Conservation (phyloP, 1,139 yeast genomes). For the Hanseniaspora sp. region DNA sequence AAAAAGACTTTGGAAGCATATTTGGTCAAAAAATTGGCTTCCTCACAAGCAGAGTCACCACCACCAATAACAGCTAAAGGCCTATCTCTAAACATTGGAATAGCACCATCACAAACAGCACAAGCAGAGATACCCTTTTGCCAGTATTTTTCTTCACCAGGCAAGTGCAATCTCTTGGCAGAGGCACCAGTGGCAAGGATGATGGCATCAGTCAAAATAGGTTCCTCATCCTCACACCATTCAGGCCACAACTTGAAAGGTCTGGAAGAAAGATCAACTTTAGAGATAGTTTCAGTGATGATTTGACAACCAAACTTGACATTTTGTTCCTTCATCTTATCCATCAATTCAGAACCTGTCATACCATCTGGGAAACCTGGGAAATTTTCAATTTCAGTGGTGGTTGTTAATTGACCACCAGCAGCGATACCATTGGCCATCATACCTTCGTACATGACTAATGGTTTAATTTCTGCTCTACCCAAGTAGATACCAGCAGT, state of each 20-base stretch:
- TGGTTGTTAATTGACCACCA: conserved; percentile 96
- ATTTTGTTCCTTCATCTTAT: conserved; percentile 82
- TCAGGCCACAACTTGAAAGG: conserved; percentile 98
- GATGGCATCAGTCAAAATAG: conserved; percentile 84
- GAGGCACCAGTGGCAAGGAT: conserved; percentile 95
- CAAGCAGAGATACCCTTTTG: conserved; percentile 98
- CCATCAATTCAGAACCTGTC: conserved; percentile 80
- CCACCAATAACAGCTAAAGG: conserved; percentile 97
- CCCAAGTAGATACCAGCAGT: conserved; percentile 96
- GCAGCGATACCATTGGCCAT: conserved; percentile 97
- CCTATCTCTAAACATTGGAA: conserved; percentile 93
- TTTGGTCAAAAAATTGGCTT: conserved; percentile 89
- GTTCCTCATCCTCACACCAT: conserved; percentile 78
- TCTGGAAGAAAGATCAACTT: conserved; percentile 70
- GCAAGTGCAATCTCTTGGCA: conserved; percentile 83
- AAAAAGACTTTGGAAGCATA: conserved; percentile 91
- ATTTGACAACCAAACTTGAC: conserved; percentile 81
- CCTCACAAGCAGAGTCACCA: conserved; percentile 99
- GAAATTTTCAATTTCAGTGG: conserved; percentile 94
- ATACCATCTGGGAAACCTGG: conserved; percentile 98
- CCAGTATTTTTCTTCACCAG: conserved; percentile 98
- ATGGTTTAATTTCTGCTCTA: conserved; percentile 88
- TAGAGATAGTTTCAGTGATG: conserved; percentile 86
- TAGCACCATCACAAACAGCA: conserved; percentile 99
- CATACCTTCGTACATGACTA: conserved; percentile 82